These are phyloP conservation scores for Sherardia arvensis DNA, from an alignment of 257 asterid species.

Conservation along the genomic window DNA sequence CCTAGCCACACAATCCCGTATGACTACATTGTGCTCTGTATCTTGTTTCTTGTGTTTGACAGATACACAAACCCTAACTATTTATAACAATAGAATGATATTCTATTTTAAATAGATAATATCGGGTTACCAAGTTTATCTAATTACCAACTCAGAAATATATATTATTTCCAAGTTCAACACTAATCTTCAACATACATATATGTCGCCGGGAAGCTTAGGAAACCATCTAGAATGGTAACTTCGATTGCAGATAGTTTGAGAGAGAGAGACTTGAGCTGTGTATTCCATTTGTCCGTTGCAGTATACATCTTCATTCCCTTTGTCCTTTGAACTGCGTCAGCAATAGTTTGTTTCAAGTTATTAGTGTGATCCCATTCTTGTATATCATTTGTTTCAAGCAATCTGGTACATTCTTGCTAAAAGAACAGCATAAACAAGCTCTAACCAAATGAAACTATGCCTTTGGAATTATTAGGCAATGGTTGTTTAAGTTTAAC, in stretches of 20 bases:
- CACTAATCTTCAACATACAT: too few relatives aligned
- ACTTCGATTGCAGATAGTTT: constrained; percentile 56
- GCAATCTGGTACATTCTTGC: not conserved
- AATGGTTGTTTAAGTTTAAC: too few relatives aligned
- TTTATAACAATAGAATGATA: too few relatives aligned
- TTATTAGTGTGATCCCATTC: not conserved
- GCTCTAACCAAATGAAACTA: not conserved
- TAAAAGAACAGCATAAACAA: not conserved
- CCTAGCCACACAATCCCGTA: too few relatives aligned
- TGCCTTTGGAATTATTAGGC: too few relatives aligned
- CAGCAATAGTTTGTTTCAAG: not conserved
- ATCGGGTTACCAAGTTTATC: too few relatives aligned
- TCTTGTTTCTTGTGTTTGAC: too few relatives aligned
- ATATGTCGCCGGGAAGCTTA: not conserved
- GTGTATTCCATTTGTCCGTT: constrained; percentile 89
- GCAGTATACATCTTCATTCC: constrained; percentile 89
- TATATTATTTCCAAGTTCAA: too few relatives aligned
- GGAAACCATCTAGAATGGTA: not conserved
- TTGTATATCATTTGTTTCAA: too few relatives aligned
- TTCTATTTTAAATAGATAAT: too few relatives aligned
- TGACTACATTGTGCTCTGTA: too few relatives aligned
- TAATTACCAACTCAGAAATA: constrained; percentile 40
- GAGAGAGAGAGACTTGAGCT: constrained; percentile 72
- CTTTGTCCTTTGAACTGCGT: constrained; percentile 77
- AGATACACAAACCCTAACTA: too few relatives aligned